phyloP scores from a whole-genome alignment of 352 stramenopile genomes.

The Pythium aphanidermatum region DNA sequence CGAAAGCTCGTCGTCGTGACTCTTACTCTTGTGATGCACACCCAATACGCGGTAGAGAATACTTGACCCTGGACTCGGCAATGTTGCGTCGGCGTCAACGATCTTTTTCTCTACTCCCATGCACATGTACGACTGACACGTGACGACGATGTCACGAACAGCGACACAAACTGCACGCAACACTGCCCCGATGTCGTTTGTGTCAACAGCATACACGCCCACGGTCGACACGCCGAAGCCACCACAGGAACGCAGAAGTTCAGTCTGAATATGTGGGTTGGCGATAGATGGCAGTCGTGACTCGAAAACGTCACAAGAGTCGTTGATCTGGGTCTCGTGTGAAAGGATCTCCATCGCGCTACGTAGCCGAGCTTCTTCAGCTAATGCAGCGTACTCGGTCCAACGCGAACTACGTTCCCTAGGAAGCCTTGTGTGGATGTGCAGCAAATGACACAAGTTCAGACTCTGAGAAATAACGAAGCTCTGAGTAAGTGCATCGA shows the following conservation, averaged over 20 bases:
- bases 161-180: conserved; percentile 21
- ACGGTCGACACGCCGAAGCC: conserved; percentile 13
- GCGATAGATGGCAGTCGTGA: neutral
- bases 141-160: conserved; percentile 18
- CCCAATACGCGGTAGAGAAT: conserved; percentile 9
- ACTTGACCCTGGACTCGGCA: neutral
- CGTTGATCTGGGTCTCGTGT: conserved; percentile 1
- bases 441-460: too few relatives aligned
- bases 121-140: conserved; percentile 22
- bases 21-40: conserved; percentile 5
- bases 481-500: too few relatives aligned
- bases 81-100: conserved; percentile 3
- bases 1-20: conserved; percentile 2
- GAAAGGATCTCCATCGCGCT: neutral
- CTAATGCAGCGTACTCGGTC: conserved; percentile 2
- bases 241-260: conserved; percentile 1
- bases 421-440: neutral
- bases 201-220: conserved; percentile 31
- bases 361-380: neutral
- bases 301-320: neutral
- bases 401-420: conserved; percentile 1
- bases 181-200: conserved; percentile 12
- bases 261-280: neutral
- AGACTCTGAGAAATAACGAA: too few relatives aligned
- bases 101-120: conserved; percentile 9